Conservation (phyloP, 108 stramenopile genomes). For the Fragilariopsis cylindrus region DNA sequence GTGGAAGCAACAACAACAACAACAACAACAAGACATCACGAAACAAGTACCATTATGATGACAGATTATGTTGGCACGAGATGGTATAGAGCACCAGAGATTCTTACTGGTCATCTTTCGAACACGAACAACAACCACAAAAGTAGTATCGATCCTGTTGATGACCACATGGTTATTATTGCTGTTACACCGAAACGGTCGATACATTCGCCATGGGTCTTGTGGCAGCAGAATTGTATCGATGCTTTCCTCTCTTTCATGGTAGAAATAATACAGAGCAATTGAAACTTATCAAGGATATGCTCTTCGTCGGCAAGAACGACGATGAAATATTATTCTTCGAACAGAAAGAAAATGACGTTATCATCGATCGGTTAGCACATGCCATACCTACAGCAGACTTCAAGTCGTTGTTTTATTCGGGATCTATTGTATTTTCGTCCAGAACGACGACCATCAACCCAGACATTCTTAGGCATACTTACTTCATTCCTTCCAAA, state of each 20-base stretch:
- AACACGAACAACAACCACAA: constrained; percentile 11
- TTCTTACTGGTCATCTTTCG: constrained; percentile 58
- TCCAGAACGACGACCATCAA: constrained; percentile 73
- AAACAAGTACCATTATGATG: constrained; percentile 49
- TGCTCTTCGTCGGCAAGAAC: constrained; percentile 42
- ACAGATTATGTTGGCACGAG: constrained; percentile 95
- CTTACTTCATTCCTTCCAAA: constrained; percentile 48
- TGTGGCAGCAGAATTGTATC: constrained; percentile 91
- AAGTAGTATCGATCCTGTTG: background rate
- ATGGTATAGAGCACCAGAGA: constrained; percentile 98
- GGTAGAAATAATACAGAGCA: constrained; percentile 91
- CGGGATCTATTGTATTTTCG: constrained; percentile 51
- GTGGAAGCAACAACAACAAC: too few species aligned
- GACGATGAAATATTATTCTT: background rate
- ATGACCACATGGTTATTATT: background rate
- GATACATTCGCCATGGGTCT: constrained; percentile 94
- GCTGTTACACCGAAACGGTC: constrained; percentile 83
- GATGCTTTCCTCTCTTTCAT: constrained; percentile 91
- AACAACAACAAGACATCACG: constrained; percentile 17
- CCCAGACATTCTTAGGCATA: constrained; percentile 61
- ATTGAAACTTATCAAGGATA: constrained; percentile 77
- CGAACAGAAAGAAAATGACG: background rate
- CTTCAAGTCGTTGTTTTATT: constrained; percentile 48
- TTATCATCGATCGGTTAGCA: constrained; percentile 2
- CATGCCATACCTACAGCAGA: constrained; percentile 25